phyloP scores from a whole-genome alignment of 1,284 basidiomycete species.

The Cerioporus squamosus region DNA sequence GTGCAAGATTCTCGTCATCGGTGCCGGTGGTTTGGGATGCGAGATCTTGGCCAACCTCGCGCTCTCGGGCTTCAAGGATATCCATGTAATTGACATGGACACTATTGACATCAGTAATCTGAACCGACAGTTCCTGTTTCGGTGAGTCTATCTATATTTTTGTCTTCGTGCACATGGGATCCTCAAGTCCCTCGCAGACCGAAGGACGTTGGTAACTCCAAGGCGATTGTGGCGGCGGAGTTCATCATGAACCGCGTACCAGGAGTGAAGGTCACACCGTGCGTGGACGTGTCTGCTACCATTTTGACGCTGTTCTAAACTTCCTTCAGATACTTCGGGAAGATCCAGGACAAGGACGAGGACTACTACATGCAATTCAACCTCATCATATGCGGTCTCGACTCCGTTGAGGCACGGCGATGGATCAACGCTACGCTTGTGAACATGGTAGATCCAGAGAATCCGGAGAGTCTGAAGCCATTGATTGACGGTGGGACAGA shows the following conservation, averaged over 20 bases:
- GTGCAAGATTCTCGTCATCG: slow-evolving; percentile 96
- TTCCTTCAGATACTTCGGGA: slow-evolving; percentile 82
- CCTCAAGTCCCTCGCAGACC: slow-evolving; percentile 50
- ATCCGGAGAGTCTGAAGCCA: slow-evolving; percentile 95
- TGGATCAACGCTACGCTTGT: slow-evolving; percentile 99
- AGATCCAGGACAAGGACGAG: slow-evolving; percentile 97
- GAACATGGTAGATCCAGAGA: slow-evolving; percentile 89
- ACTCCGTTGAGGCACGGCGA: slow-evolving; percentile 94
- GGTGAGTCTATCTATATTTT: slow-evolving; percentile 55
- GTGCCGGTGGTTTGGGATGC: slow-evolving; percentile 93
- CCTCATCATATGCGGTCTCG: slow-evolving; percentile 96
- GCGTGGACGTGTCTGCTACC: slow-evolving; percentile 44
- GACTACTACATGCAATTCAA: slow-evolving; percentile 98
- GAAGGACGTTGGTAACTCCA: slow-evolving; percentile 93
- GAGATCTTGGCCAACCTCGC: slow-evolving; percentile 95
- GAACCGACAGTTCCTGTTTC: slow-evolving; percentile 97
- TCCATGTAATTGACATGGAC: slow-evolving; percentile 99
- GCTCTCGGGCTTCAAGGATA: slow-evolving; percentile 94
- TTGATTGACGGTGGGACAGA: slow-evolving; percentile 99
- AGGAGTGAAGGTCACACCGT: slow-evolving; percentile 94
- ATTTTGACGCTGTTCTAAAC: slow-evolving; percentile 20
- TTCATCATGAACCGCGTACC: slow-evolving; percentile 96
- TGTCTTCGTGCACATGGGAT: neutral
- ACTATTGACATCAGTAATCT: slow-evolving; percentile 99
- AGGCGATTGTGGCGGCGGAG: slow-evolving; percentile 93